These are phyloP conservation scores for Aspergillus flavus DNA, from an alignment of 2,329 filamentous ascomycete genomes.

Conservation along the genomic window DNA sequence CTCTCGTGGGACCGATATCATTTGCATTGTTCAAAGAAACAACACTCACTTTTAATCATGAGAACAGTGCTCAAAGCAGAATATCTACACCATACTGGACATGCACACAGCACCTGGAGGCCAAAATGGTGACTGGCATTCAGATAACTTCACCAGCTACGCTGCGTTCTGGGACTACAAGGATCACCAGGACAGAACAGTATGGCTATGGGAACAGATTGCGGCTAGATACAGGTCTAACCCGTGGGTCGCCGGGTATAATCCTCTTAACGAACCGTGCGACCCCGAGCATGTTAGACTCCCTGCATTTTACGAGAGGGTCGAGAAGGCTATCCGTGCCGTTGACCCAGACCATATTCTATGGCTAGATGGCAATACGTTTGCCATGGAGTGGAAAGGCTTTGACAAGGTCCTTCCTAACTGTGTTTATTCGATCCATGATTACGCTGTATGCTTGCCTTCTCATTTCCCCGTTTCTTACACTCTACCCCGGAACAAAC, in stretches of 20 bases:
- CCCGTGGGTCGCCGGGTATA: conserved; percentile 55
- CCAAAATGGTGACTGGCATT: conserved; percentile 56
- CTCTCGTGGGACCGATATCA: background rate
- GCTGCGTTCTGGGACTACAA: conserved; percentile 56
- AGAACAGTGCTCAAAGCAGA: conserved; percentile 46
- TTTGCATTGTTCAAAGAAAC: background rate
- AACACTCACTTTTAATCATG: background rate
- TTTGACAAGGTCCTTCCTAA: conserved; percentile 50
- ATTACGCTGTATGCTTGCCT: conserved; percentile 38
- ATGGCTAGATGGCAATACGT: conserved; percentile 50
- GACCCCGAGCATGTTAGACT: conserved; percentile 52
- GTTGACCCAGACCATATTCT: conserved; percentile 52
- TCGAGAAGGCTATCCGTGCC: conserved; percentile 50
- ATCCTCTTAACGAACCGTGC: conserved; percentile 55
- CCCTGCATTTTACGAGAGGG: conserved; percentile 49
- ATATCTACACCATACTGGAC: conserved; percentile 56
- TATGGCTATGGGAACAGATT: conserved; percentile 55
- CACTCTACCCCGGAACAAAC: background rate
- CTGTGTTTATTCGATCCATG: conserved; percentile 50
- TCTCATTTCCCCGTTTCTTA: background rate
- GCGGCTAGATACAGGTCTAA: conserved; percentile 50
- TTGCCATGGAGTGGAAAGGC: conserved; percentile 48
- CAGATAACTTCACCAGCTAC: conserved; percentile 49
- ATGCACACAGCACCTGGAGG: conserved; percentile 54
- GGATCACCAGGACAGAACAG: conserved; percentile 53